A percentile compares a stretch with the other conserved stretches of the same genome.
Conservation (phyloP, 2,329 filamentous ascomycete genomes). For the Elsinoe arachidis region DNA sequence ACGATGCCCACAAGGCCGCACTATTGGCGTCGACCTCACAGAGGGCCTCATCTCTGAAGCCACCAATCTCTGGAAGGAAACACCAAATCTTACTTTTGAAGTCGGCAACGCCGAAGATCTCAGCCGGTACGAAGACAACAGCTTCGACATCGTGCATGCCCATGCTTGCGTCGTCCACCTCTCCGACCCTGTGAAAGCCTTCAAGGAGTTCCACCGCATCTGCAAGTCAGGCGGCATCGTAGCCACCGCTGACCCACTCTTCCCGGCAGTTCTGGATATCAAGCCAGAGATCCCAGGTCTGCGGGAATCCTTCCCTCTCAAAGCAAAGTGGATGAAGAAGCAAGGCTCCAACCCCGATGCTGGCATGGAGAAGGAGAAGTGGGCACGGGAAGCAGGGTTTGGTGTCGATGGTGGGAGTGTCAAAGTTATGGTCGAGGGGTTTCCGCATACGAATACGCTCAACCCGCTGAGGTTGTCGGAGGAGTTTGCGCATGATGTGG, state of each 20-base stretch:
- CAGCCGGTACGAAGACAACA: constrained; percentile 33
- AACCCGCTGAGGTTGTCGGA: constrained; percentile 19
- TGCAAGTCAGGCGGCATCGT: constrained; percentile 46
- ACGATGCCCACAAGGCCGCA: constrained; percentile 35
- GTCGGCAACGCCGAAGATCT: constrained; percentile 35
- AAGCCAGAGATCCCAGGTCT: constrained; percentile 14
- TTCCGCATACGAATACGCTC: constrained; percentile 31
- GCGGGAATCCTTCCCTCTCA: constrained; percentile 2
- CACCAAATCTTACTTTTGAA: constrained; percentile 29
- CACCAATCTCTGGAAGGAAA: constrained; percentile 26
- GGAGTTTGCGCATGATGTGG: constrained; percentile 26
- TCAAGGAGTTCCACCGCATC: constrained; percentile 48
- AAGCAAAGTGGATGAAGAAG: constrained; percentile 10
- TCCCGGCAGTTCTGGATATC: constrained; percentile 13
- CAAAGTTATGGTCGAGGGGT: constrained; percentile 30
- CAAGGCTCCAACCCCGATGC: constrained; percentile 17
- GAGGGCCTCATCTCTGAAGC: constrained; percentile 12
- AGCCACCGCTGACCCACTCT: constrained; percentile 36
- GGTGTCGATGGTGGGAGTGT: constrained; percentile 22
- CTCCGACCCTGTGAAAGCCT: constrained; percentile 39
- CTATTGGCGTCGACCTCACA: constrained; percentile 40
- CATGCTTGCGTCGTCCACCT: constrained; percentile 53
- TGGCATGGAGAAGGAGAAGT: constrained; percentile 17
- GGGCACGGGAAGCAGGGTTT: constrained; percentile 21
- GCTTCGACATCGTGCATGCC: constrained; percentile 52